These are phyloP conservation scores for Triticum turgidum DNA, from an alignment of 176 grass and related monocot genomes.

Conservation along the genomic window DNA sequence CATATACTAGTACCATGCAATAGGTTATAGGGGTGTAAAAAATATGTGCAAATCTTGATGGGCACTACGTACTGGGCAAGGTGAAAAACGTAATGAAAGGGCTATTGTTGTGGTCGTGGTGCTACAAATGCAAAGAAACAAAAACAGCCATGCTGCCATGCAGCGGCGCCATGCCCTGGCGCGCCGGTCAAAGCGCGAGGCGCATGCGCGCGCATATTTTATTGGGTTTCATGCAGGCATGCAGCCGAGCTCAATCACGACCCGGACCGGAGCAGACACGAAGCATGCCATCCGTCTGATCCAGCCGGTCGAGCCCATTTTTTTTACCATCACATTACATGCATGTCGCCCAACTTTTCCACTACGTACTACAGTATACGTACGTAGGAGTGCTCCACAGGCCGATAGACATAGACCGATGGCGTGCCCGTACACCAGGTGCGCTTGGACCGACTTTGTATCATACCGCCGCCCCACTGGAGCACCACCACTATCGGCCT, in stretches of 20 bases:
- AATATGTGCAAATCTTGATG: background rate
- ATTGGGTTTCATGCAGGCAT: background rate
- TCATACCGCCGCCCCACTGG: background rate
- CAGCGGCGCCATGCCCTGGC: slow-evolving; percentile 18
- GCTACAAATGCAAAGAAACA: background rate
- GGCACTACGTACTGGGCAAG: background rate
- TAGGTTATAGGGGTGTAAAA: no score
- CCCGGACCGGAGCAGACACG: slow-evolving; percentile 5
- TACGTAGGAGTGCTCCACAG: no score
- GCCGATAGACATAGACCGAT: no score
- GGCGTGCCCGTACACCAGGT: no score
- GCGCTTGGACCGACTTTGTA: no score
- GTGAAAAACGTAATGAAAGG: background rate
- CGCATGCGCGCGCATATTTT: slow-evolving; percentile 6
- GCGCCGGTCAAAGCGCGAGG: slow-evolving; percentile 16
- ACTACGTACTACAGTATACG: no score
- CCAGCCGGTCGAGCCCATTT: background rate
- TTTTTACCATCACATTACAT: background rate
- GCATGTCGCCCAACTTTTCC: background rate
- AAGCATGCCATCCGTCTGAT: slow-evolving; percentile 18
- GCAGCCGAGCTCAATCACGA: background rate
- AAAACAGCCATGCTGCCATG: background rate
- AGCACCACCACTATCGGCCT: no score
- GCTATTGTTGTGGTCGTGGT: background rate
- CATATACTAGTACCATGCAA: background rate